Base-by-base conservation (phyloP, 805 yeast species). In the Candida sakaeoensis region DNA sequence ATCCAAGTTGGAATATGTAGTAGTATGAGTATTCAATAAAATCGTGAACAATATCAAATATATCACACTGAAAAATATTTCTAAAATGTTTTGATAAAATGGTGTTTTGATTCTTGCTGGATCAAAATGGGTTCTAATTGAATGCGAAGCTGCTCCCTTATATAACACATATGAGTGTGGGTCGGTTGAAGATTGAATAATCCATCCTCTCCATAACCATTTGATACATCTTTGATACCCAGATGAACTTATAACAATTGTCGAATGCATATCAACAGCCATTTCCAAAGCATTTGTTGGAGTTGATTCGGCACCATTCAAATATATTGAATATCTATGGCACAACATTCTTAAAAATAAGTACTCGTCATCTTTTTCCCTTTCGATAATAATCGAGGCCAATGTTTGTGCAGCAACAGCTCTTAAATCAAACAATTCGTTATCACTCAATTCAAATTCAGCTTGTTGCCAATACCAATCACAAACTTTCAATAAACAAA, bases 171-270 rank as follows among this genome's bases (percentile, higher is more conserved):
- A 88, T 12, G 80, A 78, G 17, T 75, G 72, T 5, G 93, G 86
- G 54, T 86, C 87, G 10, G 57, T 59, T 9, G 80, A 76, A 16
- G 83, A 75, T 60, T 87, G 95, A 37, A 85, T 72, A 46, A 88
- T 85, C 95, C 95, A 86, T 21, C 96, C 96, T 41, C 90, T 68
- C 96, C 96, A 88, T 36, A 88, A 60, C 95, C 95, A 88, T 49
- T 82, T 79, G 52, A 87, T 74, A 63, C 95, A 86, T 39, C 95
- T 66, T 60, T 88, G 95, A 58, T 79, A 88, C 0, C 95, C 96
- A 7, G 82, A 66, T 0, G 95, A 78, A 2, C 88, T 81, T 50
- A 89, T 85, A 13, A 87, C 81, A 16, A 74, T 71, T 7, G 90
- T 80, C 8, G 85, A 76, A 50, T 88, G 95, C 76, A 80, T 77